A percentile compares a stretch with the other conserved stretches of the same genome.
phyloP scores from a whole-genome alignment of 2,329 filamentous ascomycete genomes.

The Diaporthe sp. region DNA sequence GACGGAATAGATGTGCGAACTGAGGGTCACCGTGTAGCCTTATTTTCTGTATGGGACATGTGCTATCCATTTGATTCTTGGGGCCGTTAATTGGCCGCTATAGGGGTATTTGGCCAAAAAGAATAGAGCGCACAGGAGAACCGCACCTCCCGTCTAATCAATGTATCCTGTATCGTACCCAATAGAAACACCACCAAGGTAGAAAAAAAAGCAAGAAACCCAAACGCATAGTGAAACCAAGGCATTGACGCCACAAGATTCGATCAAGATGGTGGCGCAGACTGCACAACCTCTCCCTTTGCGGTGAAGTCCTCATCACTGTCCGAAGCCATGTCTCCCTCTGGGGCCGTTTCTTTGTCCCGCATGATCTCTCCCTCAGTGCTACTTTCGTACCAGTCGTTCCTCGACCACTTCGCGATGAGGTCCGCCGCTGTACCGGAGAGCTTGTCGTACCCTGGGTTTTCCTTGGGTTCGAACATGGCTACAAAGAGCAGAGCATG shows the following conservation, averaged over 20 bases:
- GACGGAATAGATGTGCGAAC: slow-evolving; percentile 50
- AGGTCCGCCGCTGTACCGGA: slow-evolving; percentile 75
- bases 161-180: slow-evolving; percentile 25
- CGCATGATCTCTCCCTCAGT: slow-evolving; percentile 49
- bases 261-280: slow-evolving; percentile 1
- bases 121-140: slow-evolving; percentile 1
- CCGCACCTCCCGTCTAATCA: neutral
- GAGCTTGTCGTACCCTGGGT: slow-evolving; percentile 80
- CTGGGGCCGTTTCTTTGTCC: neutral
- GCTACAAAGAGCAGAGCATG: slow-evolving; percentile 53
- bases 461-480: slow-evolving; percentile 81
- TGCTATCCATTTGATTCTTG: slow-evolving; percentile 12
- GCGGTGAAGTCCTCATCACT: neutral
- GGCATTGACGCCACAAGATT: neutral
- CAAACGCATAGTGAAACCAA: neutral
- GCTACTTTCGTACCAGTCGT: slow-evolving; percentile 76
- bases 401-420: slow-evolving; percentile 75
- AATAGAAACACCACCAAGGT: slow-evolving; percentile 18
- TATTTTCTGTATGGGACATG: neutral
- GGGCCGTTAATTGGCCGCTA: neutral
- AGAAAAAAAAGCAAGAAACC: too few relatives aligned
- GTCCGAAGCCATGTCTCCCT: neutral
- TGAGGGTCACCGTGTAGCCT: neutral
- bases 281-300: slow-evolving; percentile 22
- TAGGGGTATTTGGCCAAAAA: slow-evolving; percentile 36